Conservation (phyloP, 306 rosid species). For the Acmispon strigosus region DNA sequence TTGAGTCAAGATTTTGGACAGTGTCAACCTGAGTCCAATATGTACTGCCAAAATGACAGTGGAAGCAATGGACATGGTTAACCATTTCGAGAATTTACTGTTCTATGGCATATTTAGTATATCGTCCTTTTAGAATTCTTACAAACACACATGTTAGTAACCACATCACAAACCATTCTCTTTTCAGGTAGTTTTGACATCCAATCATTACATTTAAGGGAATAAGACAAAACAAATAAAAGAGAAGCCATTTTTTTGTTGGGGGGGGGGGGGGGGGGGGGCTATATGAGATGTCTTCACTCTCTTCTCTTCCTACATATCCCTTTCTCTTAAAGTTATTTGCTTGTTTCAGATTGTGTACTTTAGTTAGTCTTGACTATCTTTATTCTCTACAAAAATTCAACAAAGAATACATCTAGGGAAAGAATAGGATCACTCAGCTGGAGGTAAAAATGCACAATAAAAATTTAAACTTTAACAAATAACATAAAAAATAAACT, state of each 20-base stretch:
- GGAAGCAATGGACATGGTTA: neutral
- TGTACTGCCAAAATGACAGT: neutral
- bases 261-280: too few species aligned
- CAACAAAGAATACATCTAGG: neutral
- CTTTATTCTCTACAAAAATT: neutral
- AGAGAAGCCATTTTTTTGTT: neutral
- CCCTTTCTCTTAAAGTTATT: neutral
- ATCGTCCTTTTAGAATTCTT: neutral
- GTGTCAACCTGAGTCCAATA: neutral
- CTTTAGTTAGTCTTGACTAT: neutral
- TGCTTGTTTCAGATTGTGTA: neutral
- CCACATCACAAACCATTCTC: neutral
- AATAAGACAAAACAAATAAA: neutral
- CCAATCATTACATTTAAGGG: neutral
- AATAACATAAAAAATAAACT: too few species aligned
- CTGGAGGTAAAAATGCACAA: neutral
- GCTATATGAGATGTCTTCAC: neutral
- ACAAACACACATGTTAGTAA: neutral
- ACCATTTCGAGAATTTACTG: neutral
- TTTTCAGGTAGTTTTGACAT: neutral
- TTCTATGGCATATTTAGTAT: constrained; percentile 5
- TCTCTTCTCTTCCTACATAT: neutral
- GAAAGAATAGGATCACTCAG: neutral
- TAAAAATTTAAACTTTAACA: neutral
- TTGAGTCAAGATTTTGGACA: neutral